Evolutionary conservation across 2,329 filamentous ascomycete genomes (phyloP), one percentile per base, ranked within the genome.

Genomic region (Trichoderma sp.): DNA sequence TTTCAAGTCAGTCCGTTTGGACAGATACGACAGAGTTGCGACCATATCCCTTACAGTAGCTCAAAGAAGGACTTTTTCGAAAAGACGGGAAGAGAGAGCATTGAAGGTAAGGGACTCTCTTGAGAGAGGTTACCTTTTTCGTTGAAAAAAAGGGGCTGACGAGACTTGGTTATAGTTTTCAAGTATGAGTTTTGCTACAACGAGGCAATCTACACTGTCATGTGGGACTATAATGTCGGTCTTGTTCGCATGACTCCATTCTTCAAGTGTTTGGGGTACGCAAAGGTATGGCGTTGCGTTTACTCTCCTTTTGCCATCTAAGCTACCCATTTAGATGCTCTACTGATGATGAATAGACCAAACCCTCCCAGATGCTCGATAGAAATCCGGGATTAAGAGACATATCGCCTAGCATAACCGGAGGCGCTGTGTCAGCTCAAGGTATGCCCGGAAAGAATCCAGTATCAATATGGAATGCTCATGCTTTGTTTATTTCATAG

Each of bases 161-260:
- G 12, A 34, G 8, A 15, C 15, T 34, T 65, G 12, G 28, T 4
- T 30, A 15, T 20, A 96, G 93, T 94, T 30, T 95, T 95, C 79
- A 90, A 94, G 76, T 98, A 98, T 81, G 90, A 88, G 43, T 98
- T 97, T 84, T 88, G 86, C 75, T 80, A 86, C 12, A 88, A 92
- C 59, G 87, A 91, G 2, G 87, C 85, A 74, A 85, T 88, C 67
- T 95, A 92, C 79, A 89, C 88, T 1, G 90, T 98, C 73, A 94
- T 98, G 89, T 99, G 96, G 96, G 96, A 99, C 81, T 98, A 98
- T 83, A 95, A 97, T 76, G 90, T 95, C 73, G 96, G 96, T 9
- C 90, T 98, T 34, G 95, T 98, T 73, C 91, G 95, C 73, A 97
- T 97, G 81, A 98, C 95, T 2, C 92, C 94, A 32, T 93, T 98